Base-by-base conservation (phyloP, 176 grass and related monocot genomes). In the Ampelocalamus luodianensis region DNA sequence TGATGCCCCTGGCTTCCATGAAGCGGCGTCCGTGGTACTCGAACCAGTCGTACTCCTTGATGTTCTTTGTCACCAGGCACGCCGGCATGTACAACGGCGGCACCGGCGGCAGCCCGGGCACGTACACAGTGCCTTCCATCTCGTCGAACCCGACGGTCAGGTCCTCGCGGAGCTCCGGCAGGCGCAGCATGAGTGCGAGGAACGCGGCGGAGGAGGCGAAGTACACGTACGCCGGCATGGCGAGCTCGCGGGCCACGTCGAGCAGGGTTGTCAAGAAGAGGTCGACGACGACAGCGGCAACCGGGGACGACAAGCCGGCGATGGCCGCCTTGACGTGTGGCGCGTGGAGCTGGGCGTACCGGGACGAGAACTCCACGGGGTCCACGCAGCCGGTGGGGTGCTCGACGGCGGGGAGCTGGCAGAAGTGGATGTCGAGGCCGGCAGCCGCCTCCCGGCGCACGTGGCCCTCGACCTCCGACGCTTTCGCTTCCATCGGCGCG, bases 151-250 rank as follows among this genome's bases (percentile, higher is more conserved):
- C 60, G 7, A 38, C 46, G 9, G 79, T 56, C 55, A 71, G 45
- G 1, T 38, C 74, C 16, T 55, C 34, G n/a, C 59, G 58, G 50
- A 74, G 46, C 53, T 11, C 68, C 20, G 83, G 68, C 48, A 89
- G 36, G 36, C 79, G 75, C 10, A 89, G 16, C 24, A 68, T 49
- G 67, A 90, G 83, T 74, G 82, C 65, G 14, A 90, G 88, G 15
- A 90, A 87, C 72, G 77, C 80, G 15, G 51, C 88, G 17, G 76
- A 70, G 29, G 83, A 87, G 15, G 68, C 8, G 18, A 80, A 87
- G 71, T 86, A 90, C 76, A 90, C 60, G 78, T 87, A 90, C 37
- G 78, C 18, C 24, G 83, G 88, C 70, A 90, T n/a, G 3, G 67
- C 43, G 46, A 77, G 88, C 49, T 90, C 83, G 10, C 64, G 74